These are phyloP conservation scores for Pichia gijzeniarum DNA, from an alignment of 805 yeast genomes.

Conservation along the genomic window DNA sequence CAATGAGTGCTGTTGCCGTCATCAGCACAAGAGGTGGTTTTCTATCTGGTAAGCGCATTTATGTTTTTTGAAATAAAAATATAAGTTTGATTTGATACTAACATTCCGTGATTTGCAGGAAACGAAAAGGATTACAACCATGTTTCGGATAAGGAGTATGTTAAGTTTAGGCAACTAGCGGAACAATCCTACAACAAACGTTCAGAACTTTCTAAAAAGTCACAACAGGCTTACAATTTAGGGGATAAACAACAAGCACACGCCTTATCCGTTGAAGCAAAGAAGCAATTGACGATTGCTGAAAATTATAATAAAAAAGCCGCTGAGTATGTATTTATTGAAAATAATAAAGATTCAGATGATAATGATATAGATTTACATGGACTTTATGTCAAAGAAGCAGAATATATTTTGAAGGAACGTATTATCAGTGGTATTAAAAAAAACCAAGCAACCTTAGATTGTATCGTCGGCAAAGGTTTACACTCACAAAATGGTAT, in stretches of 20 bases:
- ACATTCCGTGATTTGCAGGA: not conserved
- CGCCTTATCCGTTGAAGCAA: constrained; percentile 62
- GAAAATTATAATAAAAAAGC: constrained; percentile 72
- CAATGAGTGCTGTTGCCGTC: constrained; percentile 22
- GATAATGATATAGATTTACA: constrained; percentile 87
- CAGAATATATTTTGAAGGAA: constrained; percentile 65
- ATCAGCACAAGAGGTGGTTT: constrained; percentile 24
- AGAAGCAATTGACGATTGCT: constrained; percentile 51
- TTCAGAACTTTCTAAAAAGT: constrained; percentile 49
- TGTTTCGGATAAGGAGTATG: constrained; percentile 61
- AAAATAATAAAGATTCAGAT: constrained; percentile 82
- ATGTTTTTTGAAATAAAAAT: not conserved
- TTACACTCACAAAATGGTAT: constrained; percentile 74
- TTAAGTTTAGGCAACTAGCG: constrained; percentile 59
- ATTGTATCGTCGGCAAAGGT: constrained; percentile 92
- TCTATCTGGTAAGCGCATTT: constrained; percentile 18
- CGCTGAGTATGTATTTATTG: constrained; percentile 82
- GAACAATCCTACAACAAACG: constrained; percentile 56
- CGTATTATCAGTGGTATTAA: constrained; percentile 63
- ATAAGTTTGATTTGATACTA: not conserved
- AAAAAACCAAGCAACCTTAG: constrained; percentile 52
- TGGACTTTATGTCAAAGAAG: constrained; percentile 87
- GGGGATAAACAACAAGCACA: constrained; percentile 76
- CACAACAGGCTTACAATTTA: constrained; percentile 67
- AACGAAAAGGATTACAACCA: constrained; percentile 56